Base-by-base conservation (phyloP, 1,139 yeast species). In the Diutina scorzettiae region DNA sequence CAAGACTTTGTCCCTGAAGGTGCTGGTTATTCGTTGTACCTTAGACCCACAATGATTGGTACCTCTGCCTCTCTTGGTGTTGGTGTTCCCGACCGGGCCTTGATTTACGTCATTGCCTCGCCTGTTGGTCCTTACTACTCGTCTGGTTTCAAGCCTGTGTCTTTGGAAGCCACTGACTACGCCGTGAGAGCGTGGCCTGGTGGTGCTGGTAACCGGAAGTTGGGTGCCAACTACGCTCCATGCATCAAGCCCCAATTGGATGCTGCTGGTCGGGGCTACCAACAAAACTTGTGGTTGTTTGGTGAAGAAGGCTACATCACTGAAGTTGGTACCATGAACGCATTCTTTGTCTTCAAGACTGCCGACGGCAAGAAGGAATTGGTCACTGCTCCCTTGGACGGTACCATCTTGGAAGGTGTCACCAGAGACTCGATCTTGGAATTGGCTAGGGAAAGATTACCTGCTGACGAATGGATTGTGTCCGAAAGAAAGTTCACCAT, bases 131-230 rank as follows among this genome's bases (percentile, higher is more conserved):
- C 97, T 31, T 83, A 83, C 68, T 79, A 77, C 60, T 76, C 81
- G 53, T 79, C 94, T 14, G 96, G 96, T 7, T 89, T 89, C 77
- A 86, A 87, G 64, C 96, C 97, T 29, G 95, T 91, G 42, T 72
- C 78, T 45, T 71, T 91, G 48, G 96, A 89, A 66, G 97, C 97
- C 51, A 86, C 96, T 29, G 95, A 85, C 58, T 78, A 84, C 53
- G 95, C 95, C 41, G 91, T 89, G 21, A 81, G 97, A 66, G 96
- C 98, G 14, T 91, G 97, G 97, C 97, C 97, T 55, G 96, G 96
- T 56, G 98, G 97, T 60, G 87, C 80, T 49, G 98, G 98, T 63
- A 81, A 87, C 71, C 81, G 78, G 64, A 91, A 91, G 67, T 76
- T 91, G 54, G 98, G 98, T 61, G 97, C 96, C 47, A 91, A 91